These are phyloP conservation scores for Kazachstania sp. DNA, from an alignment of 1,139 yeast genomes.

Conservation along the genomic window DNA sequence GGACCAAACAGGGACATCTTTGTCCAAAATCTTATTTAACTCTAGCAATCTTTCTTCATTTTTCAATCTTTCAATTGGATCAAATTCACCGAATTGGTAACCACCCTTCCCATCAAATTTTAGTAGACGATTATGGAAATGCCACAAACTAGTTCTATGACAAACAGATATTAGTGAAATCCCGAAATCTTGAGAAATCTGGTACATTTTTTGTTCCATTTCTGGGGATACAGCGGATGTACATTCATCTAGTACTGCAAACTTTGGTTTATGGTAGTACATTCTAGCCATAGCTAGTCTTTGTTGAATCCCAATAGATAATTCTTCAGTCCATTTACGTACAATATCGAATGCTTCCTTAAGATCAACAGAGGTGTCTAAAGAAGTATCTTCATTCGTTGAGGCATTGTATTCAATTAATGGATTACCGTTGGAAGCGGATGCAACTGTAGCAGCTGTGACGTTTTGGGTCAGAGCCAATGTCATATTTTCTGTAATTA, in stretches of 20 bases:
- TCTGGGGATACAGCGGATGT: conserved; percentile 90
- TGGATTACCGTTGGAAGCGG: not conserved
- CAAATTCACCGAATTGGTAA: conserved; percentile 58
- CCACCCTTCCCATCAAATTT: conserved; percentile 83
- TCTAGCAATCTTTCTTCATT: conserved; percentile 65
- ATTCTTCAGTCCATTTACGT: conserved; percentile 82
- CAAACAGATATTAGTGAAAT: conserved; percentile 86
- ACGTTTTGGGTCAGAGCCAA: conserved; percentile 26
- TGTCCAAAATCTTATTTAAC: conserved; percentile 54
- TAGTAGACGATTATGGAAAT: conserved; percentile 72
- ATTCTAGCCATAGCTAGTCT: conserved; percentile 88
- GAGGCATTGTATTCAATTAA: not conserved
- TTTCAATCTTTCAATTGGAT: conserved; percentile 58
- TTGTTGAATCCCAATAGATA: conserved; percentile 89
- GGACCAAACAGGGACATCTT: conserved; percentile 55
- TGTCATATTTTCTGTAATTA: conserved; percentile 36
- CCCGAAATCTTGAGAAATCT: conserved; percentile 71
- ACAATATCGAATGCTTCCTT: conserved; percentile 55
- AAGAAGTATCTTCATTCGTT: too few species aligned
- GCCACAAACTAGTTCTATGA: conserved; percentile 88
- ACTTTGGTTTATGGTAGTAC: conserved; percentile 83
- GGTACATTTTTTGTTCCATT: conserved; percentile 84
- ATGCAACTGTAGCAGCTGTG: conserved; percentile 1
- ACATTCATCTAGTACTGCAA: conserved; percentile 92
- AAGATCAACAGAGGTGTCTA: conserved; percentile 14